These are phyloP conservation scores for Ulota crispa DNA, from an alignment of 225 moss, liverwort and hornwort species.

Conservation along the genomic window DNA sequence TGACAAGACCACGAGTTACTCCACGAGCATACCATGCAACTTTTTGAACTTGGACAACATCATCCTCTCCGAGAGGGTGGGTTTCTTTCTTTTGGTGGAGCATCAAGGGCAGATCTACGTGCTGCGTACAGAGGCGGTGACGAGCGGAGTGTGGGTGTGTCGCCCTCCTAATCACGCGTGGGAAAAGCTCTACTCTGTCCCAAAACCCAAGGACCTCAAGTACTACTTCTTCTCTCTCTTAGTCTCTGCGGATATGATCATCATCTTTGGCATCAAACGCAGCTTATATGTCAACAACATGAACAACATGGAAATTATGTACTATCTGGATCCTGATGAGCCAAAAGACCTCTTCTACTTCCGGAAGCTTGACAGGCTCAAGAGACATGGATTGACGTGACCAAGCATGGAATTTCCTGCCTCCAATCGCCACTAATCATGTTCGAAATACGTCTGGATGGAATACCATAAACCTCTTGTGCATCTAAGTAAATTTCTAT, in stretches of 20 bases:
- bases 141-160: conserved; percentile 30
- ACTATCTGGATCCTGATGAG: neutral
- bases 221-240: conserved; percentile 30
- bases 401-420: neutral
- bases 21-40: neutral
- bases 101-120: conserved; percentile 32
- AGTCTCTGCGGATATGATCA: conserved; percentile 26
- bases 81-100: conserved; percentile 26
- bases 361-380: conserved; percentile 31
- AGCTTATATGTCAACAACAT: neutral
- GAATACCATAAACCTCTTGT: conserved; percentile 2
- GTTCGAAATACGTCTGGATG: conserved; percentile 35
- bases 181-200: conserved; percentile 32
- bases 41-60: neutral
- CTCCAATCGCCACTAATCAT: neutral
- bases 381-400: conserved; percentile 30
- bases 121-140: neutral
- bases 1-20: conserved; percentile 19
- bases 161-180: conserved; percentile 19
- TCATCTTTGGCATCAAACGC: conserved; percentile 11
- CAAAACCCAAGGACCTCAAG: conserved; percentile 17
- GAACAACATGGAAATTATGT: too few species aligned
- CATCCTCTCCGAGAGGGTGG: neutral
- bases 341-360: neutral
- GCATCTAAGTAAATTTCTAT: too few species aligned